These are phyloP conservation scores for Holtermanniella nyarrowii DNA, from an alignment of 768 basidiomycete species.

Conservation along the genomic window DNA sequence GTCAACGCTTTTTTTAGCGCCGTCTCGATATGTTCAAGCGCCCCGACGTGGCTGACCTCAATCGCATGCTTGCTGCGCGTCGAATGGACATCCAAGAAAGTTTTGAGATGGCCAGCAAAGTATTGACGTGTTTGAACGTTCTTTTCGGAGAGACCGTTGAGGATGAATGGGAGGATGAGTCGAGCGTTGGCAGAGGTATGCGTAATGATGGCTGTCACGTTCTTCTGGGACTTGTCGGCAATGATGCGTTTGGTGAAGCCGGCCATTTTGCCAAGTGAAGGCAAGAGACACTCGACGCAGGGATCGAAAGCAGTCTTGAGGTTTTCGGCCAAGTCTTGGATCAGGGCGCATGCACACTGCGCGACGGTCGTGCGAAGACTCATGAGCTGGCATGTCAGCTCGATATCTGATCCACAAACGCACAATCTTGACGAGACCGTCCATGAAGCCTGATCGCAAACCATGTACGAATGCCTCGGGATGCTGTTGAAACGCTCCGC, in stretches of 20 bases:
- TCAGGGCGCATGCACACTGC: slow-evolving; percentile 63
- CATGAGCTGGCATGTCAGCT: slow-evolving; percentile 49
- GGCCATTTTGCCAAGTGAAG: slow-evolving; percentile 74
- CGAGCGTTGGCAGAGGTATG: slow-evolving; percentile 64
- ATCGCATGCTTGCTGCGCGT: slow-evolving; percentile 54
- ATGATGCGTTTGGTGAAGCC: slow-evolving; percentile 81
- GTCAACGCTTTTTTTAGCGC: slow-evolving; percentile 59
- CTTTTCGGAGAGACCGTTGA: slow-evolving; percentile 65
- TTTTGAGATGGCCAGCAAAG: slow-evolving; percentile 59
- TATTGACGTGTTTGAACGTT: slow-evolving; percentile 62
- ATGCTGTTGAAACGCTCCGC: slow-evolving; percentile 66
- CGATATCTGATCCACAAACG: slow-evolving; percentile 28
- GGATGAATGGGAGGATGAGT: slow-evolving; percentile 57
- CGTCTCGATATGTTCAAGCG: slow-evolving; percentile 63
- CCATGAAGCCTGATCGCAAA: slow-evolving; percentile 67
- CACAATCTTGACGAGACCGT: slow-evolving; percentile 75
- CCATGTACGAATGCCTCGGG: slow-evolving; percentile 62
- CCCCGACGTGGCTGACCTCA: slow-evolving; percentile 51
- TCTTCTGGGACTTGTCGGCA: slow-evolving; percentile 71
- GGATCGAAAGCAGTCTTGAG: slow-evolving; percentile 65
- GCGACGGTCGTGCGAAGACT: slow-evolving; percentile 89
- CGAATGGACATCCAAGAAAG: slow-evolving; percentile 65
- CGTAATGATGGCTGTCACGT: slow-evolving; percentile 57
- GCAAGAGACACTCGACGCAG: slow-evolving; percentile 63
- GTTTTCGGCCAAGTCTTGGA: slow-evolving; percentile 58